These are phyloP conservation scores for Lunularia cruciata DNA, from an alignment of 225 moss, liverwort and hornwort genomes.

Conservation along the genomic window DNA sequence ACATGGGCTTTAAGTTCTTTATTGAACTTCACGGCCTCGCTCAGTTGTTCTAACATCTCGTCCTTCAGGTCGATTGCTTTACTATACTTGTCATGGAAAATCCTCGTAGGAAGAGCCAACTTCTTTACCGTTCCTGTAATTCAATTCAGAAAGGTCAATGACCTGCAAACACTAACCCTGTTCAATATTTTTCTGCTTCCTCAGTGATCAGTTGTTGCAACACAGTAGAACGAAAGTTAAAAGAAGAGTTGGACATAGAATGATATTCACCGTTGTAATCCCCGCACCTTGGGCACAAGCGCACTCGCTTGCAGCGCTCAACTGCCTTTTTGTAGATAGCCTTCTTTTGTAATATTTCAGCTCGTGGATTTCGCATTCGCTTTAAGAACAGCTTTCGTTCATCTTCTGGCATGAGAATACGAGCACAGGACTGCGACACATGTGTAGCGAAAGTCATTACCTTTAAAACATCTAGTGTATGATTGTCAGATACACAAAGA, in stretches of 20 bases:
- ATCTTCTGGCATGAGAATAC: constrained; percentile 90
- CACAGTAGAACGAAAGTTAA: background rate
- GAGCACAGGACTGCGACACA: constrained; percentile 61
- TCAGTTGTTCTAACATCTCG: constrained; percentile 68
- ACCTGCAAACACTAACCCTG: background rate
- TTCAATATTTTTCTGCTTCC: too few relatives aligned
- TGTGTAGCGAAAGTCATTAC: too few relatives aligned
- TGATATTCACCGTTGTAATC: constrained; percentile 76
- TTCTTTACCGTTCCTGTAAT: constrained; percentile 80
- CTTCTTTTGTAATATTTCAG: constrained; percentile 90
- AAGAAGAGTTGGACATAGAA: background rate
- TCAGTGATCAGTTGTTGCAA: background rate
- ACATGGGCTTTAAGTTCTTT: constrained; percentile 86
- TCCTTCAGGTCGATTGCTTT: constrained; percentile 82
- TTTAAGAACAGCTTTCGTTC: constrained; percentile 78
- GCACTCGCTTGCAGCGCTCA: constrained; percentile 87
- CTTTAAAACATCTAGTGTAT: too few relatives aligned
- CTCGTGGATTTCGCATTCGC: constrained; percentile 86
- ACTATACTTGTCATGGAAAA: constrained; percentile 88
- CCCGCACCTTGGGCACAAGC: constrained; percentile 88
- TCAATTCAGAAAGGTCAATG: background rate
- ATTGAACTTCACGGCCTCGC: constrained; percentile 87
- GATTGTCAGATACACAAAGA: too few relatives aligned
- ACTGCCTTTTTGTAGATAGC: constrained; percentile 89
- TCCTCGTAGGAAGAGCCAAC: constrained; percentile 87